Base-by-base conservation (phyloP, 148 eudicot genomes). In the Camellia sinensis region DNA sequence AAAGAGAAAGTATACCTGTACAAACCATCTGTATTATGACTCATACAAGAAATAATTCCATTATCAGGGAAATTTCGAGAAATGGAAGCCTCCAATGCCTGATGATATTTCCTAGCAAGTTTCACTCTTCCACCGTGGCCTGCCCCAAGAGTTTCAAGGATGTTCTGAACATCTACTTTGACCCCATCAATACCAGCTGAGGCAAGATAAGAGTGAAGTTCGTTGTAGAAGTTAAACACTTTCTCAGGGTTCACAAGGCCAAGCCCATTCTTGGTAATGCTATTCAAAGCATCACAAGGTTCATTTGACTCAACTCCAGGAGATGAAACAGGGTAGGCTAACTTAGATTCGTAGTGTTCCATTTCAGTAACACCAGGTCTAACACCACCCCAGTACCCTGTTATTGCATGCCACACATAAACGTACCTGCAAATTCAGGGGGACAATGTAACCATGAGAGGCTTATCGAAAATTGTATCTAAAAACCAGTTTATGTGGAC, bases 381-480 rank as follows among this genome's bases (percentile, higher is more conserved):
- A 45, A 94, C 92, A 71, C 98, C 97, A 61, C 98, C 98, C 97
- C 97, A 92, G 74, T 94, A 94, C 4, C 98, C 98, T 12, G 97
- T 87, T 73, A 94, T 83, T 13, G 98, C 97, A 83, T 94, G 98
- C 98, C 98, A 94, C 60, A 94, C 91, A 74, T 91, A 94, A 13
- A 90, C 92, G 61, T 92, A 91, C 86, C 95, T 93, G 61, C 75
- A 79, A 45, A 85, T 21, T 65, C 11, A 18, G 48, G 17, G 19
- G 54, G 17, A n/a, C 75, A 67, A 19, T 67, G 2, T 43, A 71
- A 67, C 18, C 67, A 71, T 78, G 9, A 82, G 52, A n/a, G 46
- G 13, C 60, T 29, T 43, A 7, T 3, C 5, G 50, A 77, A 77
- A 45, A 29, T 2, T 44, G 57, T 53, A 61, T 43, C 46, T 57